Evolutionary conservation across 306 rosid species (phyloP), one percentile per base, ranked within the genome.

Genomic region (Ziziphus jujuba): DNA sequence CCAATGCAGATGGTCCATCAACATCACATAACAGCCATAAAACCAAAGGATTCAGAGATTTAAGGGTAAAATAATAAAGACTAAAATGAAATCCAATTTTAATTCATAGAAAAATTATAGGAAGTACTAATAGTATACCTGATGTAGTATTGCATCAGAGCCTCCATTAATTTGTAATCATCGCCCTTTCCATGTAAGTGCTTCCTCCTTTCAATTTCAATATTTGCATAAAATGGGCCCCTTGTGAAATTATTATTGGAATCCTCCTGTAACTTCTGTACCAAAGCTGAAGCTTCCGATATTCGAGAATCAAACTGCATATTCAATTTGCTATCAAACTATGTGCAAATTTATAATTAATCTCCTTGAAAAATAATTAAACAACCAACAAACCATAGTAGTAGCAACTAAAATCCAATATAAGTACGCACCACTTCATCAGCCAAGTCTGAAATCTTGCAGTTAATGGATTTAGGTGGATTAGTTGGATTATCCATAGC

Each of bases 161-260:
- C 80, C 71, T 80, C 92, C 83, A 91, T 83, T 51, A 88, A 72
- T 71, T 72, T 79, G 50, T 69, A 85, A 40, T 76, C 89, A 65
- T 87, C 78, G 56, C 84, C 91, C 80, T 81, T 85, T 43, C 92
- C 89, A 31, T 77, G 73, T 60, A 91, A 65, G 77, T 79, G 87
- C 80, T 77, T 87, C 75, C 89, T 85, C 84, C 97, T 82, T 79
- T 91, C 99, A 79, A 95, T 74, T 85, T 95, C 99, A 55, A 95
- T 87, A 77, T 61, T 69, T 70, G 97, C 99, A 78, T 87, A 77
- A 84, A 66, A 88, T 15, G 97, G 95, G 76, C 95, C 61, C 79
- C 99, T 88, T 81, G 81, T 21, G 25, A 69, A 70, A 71, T 72
- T 66, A 71, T 87, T 65, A 21, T 35, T 25, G 25, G 69, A 69